A percentile compares a stretch with the other conserved stretches of the same genome.
Evolutionary conservation across 805 yeast species (phyloP).

Genomic region (Zygotorulaspora danielsina): DNA sequence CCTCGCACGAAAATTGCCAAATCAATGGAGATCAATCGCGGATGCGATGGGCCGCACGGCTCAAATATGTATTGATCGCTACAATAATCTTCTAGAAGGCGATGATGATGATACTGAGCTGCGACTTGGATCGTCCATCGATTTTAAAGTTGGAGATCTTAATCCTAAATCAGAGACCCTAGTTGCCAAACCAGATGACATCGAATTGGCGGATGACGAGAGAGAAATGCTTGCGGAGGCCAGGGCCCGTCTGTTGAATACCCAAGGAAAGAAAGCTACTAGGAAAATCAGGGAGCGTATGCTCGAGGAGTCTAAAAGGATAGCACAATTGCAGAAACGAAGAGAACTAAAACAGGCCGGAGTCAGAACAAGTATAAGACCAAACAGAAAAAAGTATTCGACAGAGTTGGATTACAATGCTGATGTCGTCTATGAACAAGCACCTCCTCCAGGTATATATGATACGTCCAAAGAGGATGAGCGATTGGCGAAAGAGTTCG

Average conservation of each 20-base stretch:
- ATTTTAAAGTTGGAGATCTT: slow-evolving; percentile 48
- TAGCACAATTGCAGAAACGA: slow-evolving; percentile 73
- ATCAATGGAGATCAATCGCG: slow-evolving; percentile 94
- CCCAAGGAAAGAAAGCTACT: slow-evolving; percentile 92
- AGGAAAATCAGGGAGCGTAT: slow-evolving; percentile 81
- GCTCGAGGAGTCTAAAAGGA: slow-evolving; percentile 70
- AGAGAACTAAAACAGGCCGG: slow-evolving; percentile 82
- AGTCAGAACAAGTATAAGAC: slow-evolving; percentile 46
- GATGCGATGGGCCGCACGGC: slow-evolving; percentile 79
- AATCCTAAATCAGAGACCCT: slow-evolving; percentile 70
- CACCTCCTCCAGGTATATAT: slow-evolving; percentile 63
- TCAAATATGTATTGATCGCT: slow-evolving; percentile 78
- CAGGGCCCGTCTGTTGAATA: slow-evolving; percentile 81
- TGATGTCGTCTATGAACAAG: slow-evolving; percentile 74
- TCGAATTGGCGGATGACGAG: slow-evolving; percentile 81
- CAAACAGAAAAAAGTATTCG: slow-evolving; percentile 48
- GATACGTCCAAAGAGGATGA: slow-evolving; percentile 59
- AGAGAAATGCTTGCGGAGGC: slow-evolving; percentile 94
- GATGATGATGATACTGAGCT: slow-evolving; percentile 17
- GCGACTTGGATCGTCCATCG: slow-evolving; percentile 38
- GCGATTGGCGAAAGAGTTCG: slow-evolving; percentile 38
- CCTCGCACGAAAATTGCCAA: slow-evolving; percentile 69
- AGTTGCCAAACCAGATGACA: slow-evolving; percentile 78
- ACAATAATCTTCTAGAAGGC: slow-evolving; percentile 54
- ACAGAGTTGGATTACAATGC: slow-evolving; percentile 76